Evolutionary conservation across 805 yeast genomes (phyloP), one percentile per base, ranked within the genome.

Genomic region (Metschnikowia similis): DNA sequence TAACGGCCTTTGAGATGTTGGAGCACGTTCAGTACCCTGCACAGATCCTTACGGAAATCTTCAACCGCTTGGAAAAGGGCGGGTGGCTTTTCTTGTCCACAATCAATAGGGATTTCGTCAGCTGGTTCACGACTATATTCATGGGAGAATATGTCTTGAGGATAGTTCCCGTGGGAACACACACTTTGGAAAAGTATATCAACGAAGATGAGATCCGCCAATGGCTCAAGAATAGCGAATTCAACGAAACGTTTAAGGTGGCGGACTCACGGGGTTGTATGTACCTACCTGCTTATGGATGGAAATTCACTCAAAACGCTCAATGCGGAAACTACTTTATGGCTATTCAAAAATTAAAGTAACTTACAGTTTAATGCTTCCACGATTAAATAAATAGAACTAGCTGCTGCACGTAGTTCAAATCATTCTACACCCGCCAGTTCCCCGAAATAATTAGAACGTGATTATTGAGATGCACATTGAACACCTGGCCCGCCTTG

Each of bases 141-240:
- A 79, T 89, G 77, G 99, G 89, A 4, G 99, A 94, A 64, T 77
- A 87, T 50, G 66, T 94, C 3, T 67, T 94, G 48, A 66, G 75
- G 30, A 82, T 94, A 40, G 99, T 94, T 2, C 99, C 99, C 1
- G 69, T 74, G 11, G 99, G 98, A 1, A 94, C 99, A 1, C 99
- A 94, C 66, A 84, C 90, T 2, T 81, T 85, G 66, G 79, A 80
- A 30, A 92, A 94, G 69, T 94, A 91, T 68, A 89, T 94, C 58
- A 83, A 91, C 61, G 83, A 84, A 50, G 54, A 60, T 9, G 97
- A 91, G 61, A 77, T 92, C 39, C 72, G 75, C 37, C 79, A 81
- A 8, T 89, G 90, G 87, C 71, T 89, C 44, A 65, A 71, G 9
- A 65, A 69, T 16, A 73, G 77, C 49, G 52, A 56, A 14, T 51